These are phyloP conservation scores for Colletotrichum musicola DNA, from an alignment of 2,329 filamentous ascomycete genomes.

Conservation along the genomic window DNA sequence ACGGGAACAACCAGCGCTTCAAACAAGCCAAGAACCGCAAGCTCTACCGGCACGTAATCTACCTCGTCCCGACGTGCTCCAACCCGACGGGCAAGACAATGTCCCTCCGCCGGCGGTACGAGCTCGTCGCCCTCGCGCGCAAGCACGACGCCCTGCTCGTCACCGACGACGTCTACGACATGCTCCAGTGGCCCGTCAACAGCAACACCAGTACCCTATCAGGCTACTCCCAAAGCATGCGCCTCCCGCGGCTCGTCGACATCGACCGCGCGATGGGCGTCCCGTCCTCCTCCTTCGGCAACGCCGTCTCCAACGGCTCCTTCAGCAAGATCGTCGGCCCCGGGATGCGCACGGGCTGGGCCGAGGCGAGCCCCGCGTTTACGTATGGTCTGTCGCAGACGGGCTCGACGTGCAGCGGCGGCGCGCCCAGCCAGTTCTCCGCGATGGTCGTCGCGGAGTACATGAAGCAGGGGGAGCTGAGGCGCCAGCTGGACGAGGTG, in stretches of 20 bases:
- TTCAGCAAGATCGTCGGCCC: conserved; percentile 91
- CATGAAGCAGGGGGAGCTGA: conserved; percentile 57
- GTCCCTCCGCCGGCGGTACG: conserved; percentile 74
- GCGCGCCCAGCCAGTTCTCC: conserved; percentile 67
- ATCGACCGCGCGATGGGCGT: conserved; percentile 58
- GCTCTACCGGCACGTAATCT: conserved; percentile 88
- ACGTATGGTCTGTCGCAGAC: conserved; percentile 65
- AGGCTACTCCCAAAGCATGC: too few relatives aligned
- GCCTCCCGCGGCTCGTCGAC: too few relatives aligned
- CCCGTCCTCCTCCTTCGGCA: conserved; percentile 79
- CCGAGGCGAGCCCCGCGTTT: conserved; percentile 74
- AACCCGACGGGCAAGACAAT: conserved; percentile 91
- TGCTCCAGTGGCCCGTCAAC: conserved; percentile 80
- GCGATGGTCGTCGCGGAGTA: conserved; percentile 65
- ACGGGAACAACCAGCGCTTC: conserved; percentile 16
- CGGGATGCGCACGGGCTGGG: conserved; percentile 89
- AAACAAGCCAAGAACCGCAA: conserved; percentile 63
- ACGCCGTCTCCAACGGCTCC: conserved; percentile 86
- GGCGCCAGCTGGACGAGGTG: conserved; percentile 55
- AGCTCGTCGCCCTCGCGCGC: conserved; percentile 81
- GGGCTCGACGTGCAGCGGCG: conserved; percentile 67
- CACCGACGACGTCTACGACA: conserved; percentile 94
- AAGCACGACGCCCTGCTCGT: conserved; percentile 85
- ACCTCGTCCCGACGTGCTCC: conserved; percentile 87
- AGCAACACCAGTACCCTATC: conserved; percentile 22